phyloP scores from a whole-genome alignment of 2,329 filamentous ascomycete genomes.

The Penicillium sp. region DNA sequence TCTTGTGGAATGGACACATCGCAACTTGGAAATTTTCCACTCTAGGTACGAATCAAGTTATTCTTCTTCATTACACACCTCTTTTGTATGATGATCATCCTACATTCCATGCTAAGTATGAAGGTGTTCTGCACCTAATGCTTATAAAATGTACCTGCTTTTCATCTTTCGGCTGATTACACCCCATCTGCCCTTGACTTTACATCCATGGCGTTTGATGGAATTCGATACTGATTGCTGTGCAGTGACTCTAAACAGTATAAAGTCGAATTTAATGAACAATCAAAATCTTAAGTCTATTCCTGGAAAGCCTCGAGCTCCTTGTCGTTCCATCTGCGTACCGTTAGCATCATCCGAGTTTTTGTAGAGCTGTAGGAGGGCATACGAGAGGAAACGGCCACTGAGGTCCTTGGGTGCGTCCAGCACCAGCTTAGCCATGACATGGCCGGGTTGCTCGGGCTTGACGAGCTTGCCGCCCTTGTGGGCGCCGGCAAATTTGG shows the following conservation, averaged over 20 bases:
- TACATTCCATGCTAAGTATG: slow-evolving; percentile 67
- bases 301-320: slow-evolving; percentile 48
- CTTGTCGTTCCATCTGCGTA: slow-evolving; percentile 49
- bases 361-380: slow-evolving; percentile 12
- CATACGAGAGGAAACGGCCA: slow-evolving; percentile 67
- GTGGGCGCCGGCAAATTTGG: slow-evolving; percentile 70
- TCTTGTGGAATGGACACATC: neutral
- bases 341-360: slow-evolving; percentile 25
- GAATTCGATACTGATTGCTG: slow-evolving; percentile 33
- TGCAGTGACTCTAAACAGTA: slow-evolving; percentile 18
- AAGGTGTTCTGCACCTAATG: slow-evolving; percentile 54
- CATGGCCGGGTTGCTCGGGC: slow-evolving; percentile 81
- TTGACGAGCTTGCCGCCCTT: slow-evolving; percentile 71
- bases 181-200: slow-evolving; percentile 19
- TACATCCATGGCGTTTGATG: slow-evolving; percentile 23
- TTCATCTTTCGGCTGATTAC: slow-evolving; percentile 66
- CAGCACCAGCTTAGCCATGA: slow-evolving; percentile 78
- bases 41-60: neutral
- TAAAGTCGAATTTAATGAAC: slow-evolving; percentile 5
- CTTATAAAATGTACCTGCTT: slow-evolving; percentile 61
- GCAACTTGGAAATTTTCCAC: neutral
- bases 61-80: slow-evolving; percentile 10
- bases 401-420: slow-evolving; percentile 67
- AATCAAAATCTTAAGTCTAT: slow-evolving; percentile 24
- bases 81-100: slow-evolving; percentile 53